These are phyloP conservation scores for Phytophthora nicotianae DNA, from an alignment of 352 stramenopile species.

Conservation along the genomic window DNA sequence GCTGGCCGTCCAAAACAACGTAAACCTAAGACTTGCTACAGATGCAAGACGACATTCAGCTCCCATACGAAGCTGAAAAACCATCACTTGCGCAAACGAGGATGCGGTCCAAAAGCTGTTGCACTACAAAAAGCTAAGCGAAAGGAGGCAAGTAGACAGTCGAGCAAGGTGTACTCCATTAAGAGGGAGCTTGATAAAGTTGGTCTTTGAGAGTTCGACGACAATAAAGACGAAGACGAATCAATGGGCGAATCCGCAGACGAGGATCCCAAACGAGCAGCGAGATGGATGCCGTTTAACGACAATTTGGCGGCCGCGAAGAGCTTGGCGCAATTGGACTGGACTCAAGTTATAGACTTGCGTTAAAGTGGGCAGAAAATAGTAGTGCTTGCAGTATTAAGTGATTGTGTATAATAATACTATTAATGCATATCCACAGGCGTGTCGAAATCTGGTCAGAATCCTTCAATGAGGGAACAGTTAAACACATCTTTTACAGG, in stretches of 20 bases:
- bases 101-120: neutral
- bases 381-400: too few species aligned
- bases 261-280: neutral
- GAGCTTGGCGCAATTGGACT: neutral
- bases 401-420: too few species aligned
- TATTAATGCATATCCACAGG: too few species aligned
- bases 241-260: too few species aligned
- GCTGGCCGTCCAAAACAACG: neutral
- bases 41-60: neutral
- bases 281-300: neutral
- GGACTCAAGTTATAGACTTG: neutral
- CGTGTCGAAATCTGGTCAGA: too few species aligned
- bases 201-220: neutral
- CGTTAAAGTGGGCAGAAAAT: too few species aligned
- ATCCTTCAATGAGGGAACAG: too few species aligned
- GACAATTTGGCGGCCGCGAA: neutral
- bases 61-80: neutral
- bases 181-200: neutral
- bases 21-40: neutral
- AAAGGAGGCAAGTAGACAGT: neutral
- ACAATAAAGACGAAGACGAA: neutral
- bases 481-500: too few species aligned
- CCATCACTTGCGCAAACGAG: neutral
- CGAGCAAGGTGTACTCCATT: neutral
- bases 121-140: neutral